Evolutionary conservation across 2,329 filamentous ascomycete species (phyloP).

Genomic region (Neurospora sp.): DNA sequence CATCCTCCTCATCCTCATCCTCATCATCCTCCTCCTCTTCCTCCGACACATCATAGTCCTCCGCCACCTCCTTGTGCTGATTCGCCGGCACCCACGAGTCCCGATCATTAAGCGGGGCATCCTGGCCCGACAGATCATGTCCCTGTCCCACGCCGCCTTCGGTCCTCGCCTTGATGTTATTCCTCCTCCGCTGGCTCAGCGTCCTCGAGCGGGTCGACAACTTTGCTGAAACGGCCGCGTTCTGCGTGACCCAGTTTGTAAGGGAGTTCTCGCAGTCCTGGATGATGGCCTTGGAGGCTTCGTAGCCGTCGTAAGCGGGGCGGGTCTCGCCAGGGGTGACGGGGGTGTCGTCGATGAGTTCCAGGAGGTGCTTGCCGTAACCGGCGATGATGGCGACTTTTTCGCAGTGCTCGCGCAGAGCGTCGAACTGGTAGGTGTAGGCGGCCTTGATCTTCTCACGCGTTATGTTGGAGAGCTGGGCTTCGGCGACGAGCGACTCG

Average conservation of each 20-base stretch:
- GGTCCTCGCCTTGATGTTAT: slow-evolving; percentile 55
- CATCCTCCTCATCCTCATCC: slow-evolving; percentile 29
- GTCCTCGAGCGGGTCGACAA: slow-evolving; percentile 81
- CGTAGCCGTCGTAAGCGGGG: slow-evolving; percentile 92
- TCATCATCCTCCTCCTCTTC: slow-evolving; percentile 52
- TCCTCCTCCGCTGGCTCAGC: slow-evolving; percentile 73
- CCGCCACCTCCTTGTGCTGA: slow-evolving; percentile 47
- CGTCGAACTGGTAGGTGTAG: slow-evolving; percentile 97
- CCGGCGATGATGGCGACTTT: slow-evolving; percentile 97
- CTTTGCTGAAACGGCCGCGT: slow-evolving; percentile 78
- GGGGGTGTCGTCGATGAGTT: slow-evolving; percentile 91
- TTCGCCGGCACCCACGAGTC: slow-evolving; percentile 78
- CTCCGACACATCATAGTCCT: slow-evolving; percentile 56
- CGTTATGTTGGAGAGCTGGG: slow-evolving; percentile 97
- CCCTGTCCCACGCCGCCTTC: slow-evolving; percentile 46
- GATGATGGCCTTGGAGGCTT: slow-evolving; percentile 97
- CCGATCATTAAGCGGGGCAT: slow-evolving; percentile 64
- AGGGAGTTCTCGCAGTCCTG: slow-evolving; percentile 97
- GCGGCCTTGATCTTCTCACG: slow-evolving; percentile 98
- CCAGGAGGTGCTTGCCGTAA: slow-evolving; percentile 95
- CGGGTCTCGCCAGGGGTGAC: slow-evolving; percentile 96
- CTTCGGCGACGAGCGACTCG: slow-evolving; percentile 96
- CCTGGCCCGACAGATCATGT: slow-evolving; percentile 70
- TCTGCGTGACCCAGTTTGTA: slow-evolving; percentile 91
- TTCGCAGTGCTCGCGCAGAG: slow-evolving; percentile 92